Conservation (phyloP, 2,329 filamentous ascomycete species). For the Aureobasidium zeae region DNA sequence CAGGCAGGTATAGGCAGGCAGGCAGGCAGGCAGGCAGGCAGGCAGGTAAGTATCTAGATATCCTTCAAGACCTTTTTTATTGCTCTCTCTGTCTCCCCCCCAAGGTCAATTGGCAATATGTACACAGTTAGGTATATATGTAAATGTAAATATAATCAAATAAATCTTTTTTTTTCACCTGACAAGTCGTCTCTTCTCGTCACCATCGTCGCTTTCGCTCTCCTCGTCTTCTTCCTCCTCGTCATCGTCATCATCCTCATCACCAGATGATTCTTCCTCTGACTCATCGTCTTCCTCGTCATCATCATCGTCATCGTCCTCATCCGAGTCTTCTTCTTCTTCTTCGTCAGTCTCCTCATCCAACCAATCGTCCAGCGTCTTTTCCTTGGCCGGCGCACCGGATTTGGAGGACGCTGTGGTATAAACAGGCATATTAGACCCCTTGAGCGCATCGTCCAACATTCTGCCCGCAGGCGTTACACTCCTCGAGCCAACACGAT, state of each 20-base stretch:
- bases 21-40: no score
- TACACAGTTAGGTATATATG: not conserved
- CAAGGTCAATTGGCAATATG: not conserved
- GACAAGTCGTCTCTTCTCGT: slow-evolving; percentile 31
- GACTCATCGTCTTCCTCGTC: slow-evolving; percentile 42
- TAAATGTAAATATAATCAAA: no score
- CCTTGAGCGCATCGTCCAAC: slow-evolving; percentile 49
- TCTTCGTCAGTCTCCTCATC: slow-evolving; percentile 54
- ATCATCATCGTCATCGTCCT: slow-evolving; percentile 41
- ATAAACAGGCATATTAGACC: slow-evolving; percentile 27
- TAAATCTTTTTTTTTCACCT: slow-evolving; percentile 22
- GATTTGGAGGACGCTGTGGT: slow-evolving; percentile 48
- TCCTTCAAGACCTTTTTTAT: no score
- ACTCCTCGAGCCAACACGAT: slow-evolving; percentile 25
- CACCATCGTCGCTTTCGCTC: slow-evolving; percentile 21
- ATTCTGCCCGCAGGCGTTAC: slow-evolving; percentile 54
- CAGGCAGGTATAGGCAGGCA: no score
- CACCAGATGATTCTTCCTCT: slow-evolving; percentile 45
- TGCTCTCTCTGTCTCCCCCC: no score
- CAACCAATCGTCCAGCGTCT: slow-evolving; percentile 89
- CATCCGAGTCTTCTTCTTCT: slow-evolving; percentile 42
- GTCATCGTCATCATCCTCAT: slow-evolving; percentile 44
- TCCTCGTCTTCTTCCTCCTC: slow-evolving; percentile 39
- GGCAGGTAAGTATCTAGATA: no score
- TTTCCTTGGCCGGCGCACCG: slow-evolving; percentile 42